Conservation (phyloP, 371 early-diverging fungal genomes). For the Mucor sp. region DNA sequence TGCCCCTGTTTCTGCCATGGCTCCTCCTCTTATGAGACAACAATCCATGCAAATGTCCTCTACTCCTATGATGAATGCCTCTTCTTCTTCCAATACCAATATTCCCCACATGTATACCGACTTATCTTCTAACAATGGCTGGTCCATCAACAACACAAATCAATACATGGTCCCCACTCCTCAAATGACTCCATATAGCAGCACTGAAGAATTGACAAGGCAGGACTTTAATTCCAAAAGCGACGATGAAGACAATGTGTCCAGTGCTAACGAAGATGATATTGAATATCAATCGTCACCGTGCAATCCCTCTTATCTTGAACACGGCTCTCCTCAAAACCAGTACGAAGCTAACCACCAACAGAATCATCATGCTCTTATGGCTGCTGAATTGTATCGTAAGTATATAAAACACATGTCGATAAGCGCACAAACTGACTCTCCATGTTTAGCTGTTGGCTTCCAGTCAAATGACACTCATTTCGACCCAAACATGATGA, state of each 20-base stretch:
- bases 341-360: not conserved
- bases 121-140: not conserved
- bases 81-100: not conserved
- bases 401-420: not conserved
- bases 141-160: slow-evolving; percentile 1
- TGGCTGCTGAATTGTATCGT: slow-evolving; percentile 11
- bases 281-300: slow-evolving; percentile 7
- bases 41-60: not conserved
- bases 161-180: not conserved
- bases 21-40: not conserved
- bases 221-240: slow-evolving; percentile 5
- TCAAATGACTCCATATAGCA: slow-evolving; percentile 2
- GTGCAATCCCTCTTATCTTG: not conserved
- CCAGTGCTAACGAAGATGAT: slow-evolving; percentile 16
- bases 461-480: not conserved
- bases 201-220: slow-evolving; percentile 3
- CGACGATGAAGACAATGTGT: slow-evolving; percentile 18
- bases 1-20: not conserved
- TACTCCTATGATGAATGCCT: not conserved
- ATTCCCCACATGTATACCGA: not conserved
- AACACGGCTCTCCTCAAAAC: not conserved
- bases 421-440: not conserved
- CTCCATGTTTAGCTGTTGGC: not conserved
- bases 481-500: not conserved
- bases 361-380: not conserved